Conservation (phyloP, 2,329 filamentous ascomycete species). For the Biscogniauxia mediterranea region DNA sequence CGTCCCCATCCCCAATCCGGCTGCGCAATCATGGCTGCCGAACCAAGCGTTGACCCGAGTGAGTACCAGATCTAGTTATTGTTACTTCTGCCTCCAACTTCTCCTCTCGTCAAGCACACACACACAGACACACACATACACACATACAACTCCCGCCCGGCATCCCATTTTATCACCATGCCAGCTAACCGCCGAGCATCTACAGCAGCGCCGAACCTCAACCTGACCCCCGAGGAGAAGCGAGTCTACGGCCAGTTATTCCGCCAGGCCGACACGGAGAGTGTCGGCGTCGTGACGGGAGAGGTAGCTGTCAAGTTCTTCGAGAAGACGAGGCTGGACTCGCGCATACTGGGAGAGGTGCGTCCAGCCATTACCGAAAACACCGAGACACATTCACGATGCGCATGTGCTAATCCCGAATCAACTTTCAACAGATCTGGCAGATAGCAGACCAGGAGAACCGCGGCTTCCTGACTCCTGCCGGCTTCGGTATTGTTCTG, state of each 20-base stretch:
- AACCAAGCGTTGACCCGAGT: constrained; percentile 26
- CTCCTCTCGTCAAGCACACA: background rate
- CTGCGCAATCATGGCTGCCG: constrained; percentile 32
- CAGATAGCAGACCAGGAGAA: constrained; percentile 98
- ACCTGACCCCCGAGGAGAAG: constrained; percentile 89
- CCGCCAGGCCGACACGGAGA: constrained; percentile 86
- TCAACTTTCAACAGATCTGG: constrained; percentile 74
- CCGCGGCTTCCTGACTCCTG: constrained; percentile 85
- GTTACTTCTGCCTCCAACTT: constrained; percentile 2
- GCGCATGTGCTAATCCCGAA: background rate
- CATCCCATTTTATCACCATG: constrained; percentile 3
- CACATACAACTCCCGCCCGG: background rate
- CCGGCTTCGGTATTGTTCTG: constrained; percentile 89
- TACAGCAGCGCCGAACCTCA: constrained; percentile 66
- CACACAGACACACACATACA: too few species aligned
- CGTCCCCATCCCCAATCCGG: constrained; percentile 24
- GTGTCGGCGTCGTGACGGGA: constrained; percentile 89
- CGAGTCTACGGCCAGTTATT: constrained; percentile 91
- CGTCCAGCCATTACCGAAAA: constrained; percentile 30
- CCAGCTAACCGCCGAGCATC: constrained; percentile 20
- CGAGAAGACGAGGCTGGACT: constrained; percentile 87
- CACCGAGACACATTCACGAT: constrained; percentile 1
- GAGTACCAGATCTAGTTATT: constrained; percentile 1
- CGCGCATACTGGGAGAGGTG: constrained; percentile 84
- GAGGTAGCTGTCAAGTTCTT: constrained; percentile 98